A percentile compares a stretch with the other conserved stretches of the same genome.
Conservation (phyloP, 2,329 filamentous ascomycete species). For the Penicillium capsulatum region DNA sequence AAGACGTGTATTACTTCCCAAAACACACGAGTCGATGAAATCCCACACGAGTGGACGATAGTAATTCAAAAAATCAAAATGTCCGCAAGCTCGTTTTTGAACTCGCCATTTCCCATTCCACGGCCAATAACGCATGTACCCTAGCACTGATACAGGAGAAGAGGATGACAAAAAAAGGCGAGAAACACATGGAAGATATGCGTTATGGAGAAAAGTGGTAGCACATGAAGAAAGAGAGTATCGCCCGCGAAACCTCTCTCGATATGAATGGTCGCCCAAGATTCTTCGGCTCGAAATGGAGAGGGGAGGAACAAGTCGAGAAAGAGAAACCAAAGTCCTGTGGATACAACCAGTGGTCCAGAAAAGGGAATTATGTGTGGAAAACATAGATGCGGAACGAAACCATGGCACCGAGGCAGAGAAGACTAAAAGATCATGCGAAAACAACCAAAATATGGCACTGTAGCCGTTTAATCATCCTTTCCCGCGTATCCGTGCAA, state of each 20-base stretch:
- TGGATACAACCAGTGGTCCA: slow-evolving; percentile 6
- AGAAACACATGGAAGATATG: too few species aligned
- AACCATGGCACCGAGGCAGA: too few species aligned
- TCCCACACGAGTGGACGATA: background rate
- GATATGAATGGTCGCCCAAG: slow-evolving; percentile 3
- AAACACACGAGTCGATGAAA: background rate
- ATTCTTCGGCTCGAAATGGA: background rate
- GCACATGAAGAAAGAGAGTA: slow-evolving; percentile 2
- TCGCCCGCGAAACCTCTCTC: slow-evolving; percentile 1
- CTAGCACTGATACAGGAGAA: slow-evolving; percentile 1
- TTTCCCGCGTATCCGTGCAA: slow-evolving; percentile 6
- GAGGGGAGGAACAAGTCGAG: too few species aligned
- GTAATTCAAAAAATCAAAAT: background rate
- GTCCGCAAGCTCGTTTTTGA: slow-evolving; percentile 5
- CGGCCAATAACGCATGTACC: slow-evolving; percentile 5
- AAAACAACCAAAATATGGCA: slow-evolving; percentile 3
- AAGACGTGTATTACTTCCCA: background rate
- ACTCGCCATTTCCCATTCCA: slow-evolving; percentile 4
- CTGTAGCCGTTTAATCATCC: background rate
- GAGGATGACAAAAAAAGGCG: slow-evolving; percentile 1
- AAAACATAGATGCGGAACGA: slow-evolving; percentile 1
- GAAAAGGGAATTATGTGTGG: slow-evolving; percentile 7
- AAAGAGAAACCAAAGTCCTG: background rate
- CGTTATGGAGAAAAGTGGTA: too few species aligned
- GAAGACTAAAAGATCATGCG: too few species aligned